Conservation (phyloP, 495 filamentous ascomycete species). For the Bombardia bombarda region DNA sequence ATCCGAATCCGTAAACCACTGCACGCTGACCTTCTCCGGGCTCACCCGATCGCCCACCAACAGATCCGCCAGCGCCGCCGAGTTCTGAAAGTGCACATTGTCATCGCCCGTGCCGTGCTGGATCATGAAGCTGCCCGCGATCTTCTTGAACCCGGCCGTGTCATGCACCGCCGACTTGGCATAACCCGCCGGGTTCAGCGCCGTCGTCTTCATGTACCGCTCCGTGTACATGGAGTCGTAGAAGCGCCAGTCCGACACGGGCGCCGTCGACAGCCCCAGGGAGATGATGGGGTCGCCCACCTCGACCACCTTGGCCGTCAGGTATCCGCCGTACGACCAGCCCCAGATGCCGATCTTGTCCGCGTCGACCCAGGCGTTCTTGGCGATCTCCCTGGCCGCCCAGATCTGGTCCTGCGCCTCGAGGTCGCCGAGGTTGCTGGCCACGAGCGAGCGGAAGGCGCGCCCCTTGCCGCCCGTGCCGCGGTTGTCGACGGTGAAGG, state of each 20-base stretch:
- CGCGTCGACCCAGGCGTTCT: conserved; percentile 38
- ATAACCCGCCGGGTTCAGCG: conserved; percentile 42
- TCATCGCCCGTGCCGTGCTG: conserved; percentile 53
- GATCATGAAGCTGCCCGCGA: conserved; percentile 43
- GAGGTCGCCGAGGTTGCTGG: conserved; percentile 41
- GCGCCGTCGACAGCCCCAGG: conserved; percentile 45
- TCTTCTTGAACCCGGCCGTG: conserved; percentile 41
- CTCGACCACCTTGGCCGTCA: conserved; percentile 49
- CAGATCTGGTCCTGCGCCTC: conserved; percentile 51
- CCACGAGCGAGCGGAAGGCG: conserved; percentile 38
- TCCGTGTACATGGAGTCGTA: conserved; percentile 60
- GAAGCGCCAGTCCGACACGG: conserved; percentile 52
- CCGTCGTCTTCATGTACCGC: conserved; percentile 52
- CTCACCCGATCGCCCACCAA: conserved; percentile 40
- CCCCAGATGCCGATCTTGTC: conserved; percentile 50
- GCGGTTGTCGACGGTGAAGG: conserved; percentile 48
- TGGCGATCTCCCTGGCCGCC: conserved; percentile 40
- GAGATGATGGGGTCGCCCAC: conserved; percentile 42
- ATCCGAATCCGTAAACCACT: conserved; percentile 48
- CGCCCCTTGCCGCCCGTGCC: conserved; percentile 49
- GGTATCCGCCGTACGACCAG: conserved; percentile 53
- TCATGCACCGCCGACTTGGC: conserved; percentile 34
- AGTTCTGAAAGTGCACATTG: conserved; percentile 54
- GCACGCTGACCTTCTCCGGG: conserved; percentile 43
- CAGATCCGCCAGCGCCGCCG: conserved; percentile 43